These are phyloP conservation scores for Middelhovenomyces tepae DNA, from an alignment of 805 yeast genomes.

Conservation along the genomic window DNA sequence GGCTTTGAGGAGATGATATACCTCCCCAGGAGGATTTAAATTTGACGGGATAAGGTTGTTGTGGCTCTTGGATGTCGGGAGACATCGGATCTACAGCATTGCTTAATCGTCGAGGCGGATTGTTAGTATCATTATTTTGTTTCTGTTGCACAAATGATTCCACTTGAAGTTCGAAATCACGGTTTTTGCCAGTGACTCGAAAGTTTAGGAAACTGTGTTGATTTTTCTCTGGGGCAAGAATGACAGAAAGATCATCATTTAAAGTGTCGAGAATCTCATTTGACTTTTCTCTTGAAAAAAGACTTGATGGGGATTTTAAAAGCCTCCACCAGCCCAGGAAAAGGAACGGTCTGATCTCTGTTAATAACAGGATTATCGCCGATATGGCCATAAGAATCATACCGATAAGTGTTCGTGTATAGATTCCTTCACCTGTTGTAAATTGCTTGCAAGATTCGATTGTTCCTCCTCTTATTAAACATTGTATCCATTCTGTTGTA, in stretches of 20 bases:
- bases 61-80: too few relatives aligned
- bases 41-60: too few relatives aligned
- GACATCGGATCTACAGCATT: too few relatives aligned
- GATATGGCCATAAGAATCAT: slow-evolving; percentile 1
- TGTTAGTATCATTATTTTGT: too few relatives aligned
- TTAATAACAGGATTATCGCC: background rate
- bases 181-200: too few relatives aligned
- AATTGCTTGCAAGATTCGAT: background rate
- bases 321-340: slow-evolving; percentile 3
- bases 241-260: slow-evolving; percentile 2
- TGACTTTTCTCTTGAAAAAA: slow-evolving; percentile 1
- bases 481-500: slow-evolving; percentile 1
- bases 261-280: slow-evolving; percentile 2
- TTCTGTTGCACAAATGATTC: too few relatives aligned
- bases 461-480: background rate
- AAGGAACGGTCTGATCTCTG: slow-evolving; percentile 1
- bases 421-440: slow-evolving; percentile 3
- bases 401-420: slow-evolving; percentile 2
- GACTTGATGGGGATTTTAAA: background rate
- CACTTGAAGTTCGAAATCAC: too few relatives aligned
- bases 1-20: too few relatives aligned
- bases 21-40: too few relatives aligned
- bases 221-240: too few relatives aligned
- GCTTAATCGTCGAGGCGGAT: too few relatives aligned
- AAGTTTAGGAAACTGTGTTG: too few relatives aligned